Evolutionary conservation across 257 asterid genomes (phyloP).

Genomic region (Marsdenia floribunda): DNA sequence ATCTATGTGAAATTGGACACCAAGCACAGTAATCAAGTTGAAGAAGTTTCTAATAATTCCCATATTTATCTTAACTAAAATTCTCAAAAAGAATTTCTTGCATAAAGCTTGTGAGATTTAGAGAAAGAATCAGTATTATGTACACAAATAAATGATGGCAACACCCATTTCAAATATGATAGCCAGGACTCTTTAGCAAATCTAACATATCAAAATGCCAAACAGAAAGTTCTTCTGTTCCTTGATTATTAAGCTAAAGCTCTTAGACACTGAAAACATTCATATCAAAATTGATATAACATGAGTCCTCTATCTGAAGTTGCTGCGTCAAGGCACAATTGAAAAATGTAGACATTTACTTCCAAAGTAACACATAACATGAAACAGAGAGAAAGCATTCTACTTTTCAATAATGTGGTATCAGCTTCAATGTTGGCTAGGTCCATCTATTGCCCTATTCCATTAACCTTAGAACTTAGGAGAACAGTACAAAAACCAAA

Average conservation of each 20-base stretch:
- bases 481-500: no score
- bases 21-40: neutral
- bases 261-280: neutral
- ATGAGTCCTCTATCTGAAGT: neutral
- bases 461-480: no score
- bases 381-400: no score
- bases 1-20: neutral
- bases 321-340: neutral
- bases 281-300: neutral
- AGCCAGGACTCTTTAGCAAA: neutral
- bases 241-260: neutral
- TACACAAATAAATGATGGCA: neutral
- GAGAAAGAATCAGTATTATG: neutral
- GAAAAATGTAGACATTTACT: neutral
- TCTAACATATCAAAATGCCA: neutral
- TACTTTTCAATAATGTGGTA: no score
- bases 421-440: no score
- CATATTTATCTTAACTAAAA: neutral
- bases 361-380: no score
- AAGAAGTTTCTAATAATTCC: neutral
- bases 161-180: neutral
- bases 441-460: no score
- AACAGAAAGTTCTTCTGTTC: neutral
- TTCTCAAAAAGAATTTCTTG: neutral
- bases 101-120: neutral